Evolutionary conservation across 2,329 filamentous ascomycete genomes (phyloP), one percentile per base, ranked within the genome.

Genomic region (Xylariaceae sp.): DNA sequence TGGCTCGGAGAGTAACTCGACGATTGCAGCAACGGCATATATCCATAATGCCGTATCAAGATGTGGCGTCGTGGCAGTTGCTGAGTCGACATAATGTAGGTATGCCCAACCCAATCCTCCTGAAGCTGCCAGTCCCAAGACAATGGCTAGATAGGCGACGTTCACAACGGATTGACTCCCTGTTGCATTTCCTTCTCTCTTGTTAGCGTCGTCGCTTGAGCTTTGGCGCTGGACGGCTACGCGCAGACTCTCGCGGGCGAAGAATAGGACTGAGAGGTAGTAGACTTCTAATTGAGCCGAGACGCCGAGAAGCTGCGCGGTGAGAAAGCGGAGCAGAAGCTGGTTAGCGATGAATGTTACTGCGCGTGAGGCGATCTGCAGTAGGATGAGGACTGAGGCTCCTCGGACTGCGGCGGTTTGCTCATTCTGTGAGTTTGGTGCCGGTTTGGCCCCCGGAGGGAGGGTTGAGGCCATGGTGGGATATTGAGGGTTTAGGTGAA

Each of bases 301-400:
- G 5, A 96, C 78, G 6, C 93, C 94, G 1, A 99, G 81, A 0
- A 95, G 79, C 53, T 87, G 82, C 0, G 94, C 92, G 1, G 91
- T 96, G 42, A 97, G 76, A 67, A 89, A 93, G 34, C 93, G 89
- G 7, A 99, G 80, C 31, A 99, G 82, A 36, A 96, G 70, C 70
- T 99, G 93, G 73, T 97, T 99, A 66, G 94, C 88, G 60, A 87
- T 72, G 72, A 99, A 99, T 19, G 93, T 97, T 58, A 96, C 75
- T 49, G 87, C 85, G 54, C 93, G 87, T n/a, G 93, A 97, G 42
- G 80, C 79, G 58, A 99, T 78, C 72, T 97, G 94, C 42, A 97
- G 84, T 47, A 89, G 75, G 66, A 99, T 95, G 60, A 99, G 82
- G 65, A 94, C 86, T 13, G 89, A 88, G 48, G 90, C 90, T 50